Evolutionary conservation across 2,329 filamentous ascomycete species (phyloP), one percentile per base, ranked within the genome.

Genomic region (Stenocarpella maydis): DNA sequence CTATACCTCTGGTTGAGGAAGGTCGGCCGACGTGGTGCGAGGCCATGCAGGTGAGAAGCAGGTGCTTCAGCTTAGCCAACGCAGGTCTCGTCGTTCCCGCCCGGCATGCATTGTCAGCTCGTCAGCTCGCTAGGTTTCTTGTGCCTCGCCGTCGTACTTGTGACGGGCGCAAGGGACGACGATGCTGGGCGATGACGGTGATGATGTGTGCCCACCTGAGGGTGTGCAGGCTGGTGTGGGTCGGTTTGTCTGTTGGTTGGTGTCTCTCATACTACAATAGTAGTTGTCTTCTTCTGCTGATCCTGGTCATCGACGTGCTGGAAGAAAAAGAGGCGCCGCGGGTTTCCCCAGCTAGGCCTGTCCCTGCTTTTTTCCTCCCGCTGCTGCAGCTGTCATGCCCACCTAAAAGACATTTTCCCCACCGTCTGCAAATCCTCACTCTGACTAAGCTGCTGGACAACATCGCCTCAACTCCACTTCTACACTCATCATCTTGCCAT

Each of bases 401-500:
- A 19, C 26, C 55, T n/a, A 19, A 34, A 26, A 26, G 21, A 41
- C 31, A 58, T 58, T 54, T 39, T n/a, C 53, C 53, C 41, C 31
- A 31, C 4, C 31, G 31, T 31, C 8, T 4, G n/a, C n/a, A 2
- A 37, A 21, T 34, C 28, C 12, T 41, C 19, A 24, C 34, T 37
- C 41, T 61, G 41, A 61, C 58, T 61, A 47, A 61, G 58, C 58
- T n/a, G n/a, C 58, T 19, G 58, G n/a, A 34, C 58, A 61, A 61
- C 58, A 61, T 61, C 58, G 26, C 55, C 58, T 61, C 58, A 47
- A 47, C 58, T n/a, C n/a, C n/a, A n/a, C n/a, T n/a, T n/a, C n/a
- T n/a, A n/a, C n/a, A n/a, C n/a, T n/a, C n/a, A n/a, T n/a, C n/a
- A n/a, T n/a, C n/a, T n/a, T n/a, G n/a, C n/a, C n/a, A n/a, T n/a